Evolutionary conservation across 129 eudicot genomes (phyloP), one percentile per base, ranked within the genome.

Genomic region (Heracleum sosnowskyi): DNA sequence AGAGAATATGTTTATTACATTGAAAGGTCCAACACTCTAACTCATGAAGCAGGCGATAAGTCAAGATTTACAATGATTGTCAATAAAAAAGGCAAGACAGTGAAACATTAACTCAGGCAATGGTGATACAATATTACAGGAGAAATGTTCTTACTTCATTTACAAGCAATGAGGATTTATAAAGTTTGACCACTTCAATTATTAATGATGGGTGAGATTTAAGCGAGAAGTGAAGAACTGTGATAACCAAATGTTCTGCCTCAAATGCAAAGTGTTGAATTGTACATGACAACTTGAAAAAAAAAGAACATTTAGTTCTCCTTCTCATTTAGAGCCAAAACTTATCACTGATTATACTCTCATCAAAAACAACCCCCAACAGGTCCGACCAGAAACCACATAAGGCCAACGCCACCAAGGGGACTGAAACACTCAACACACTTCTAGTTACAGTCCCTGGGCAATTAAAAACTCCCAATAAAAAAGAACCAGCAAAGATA

Each of bases 121-220:
- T 5, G 5, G 5, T 5, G 5, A 2, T 2, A 37, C 5, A 37
- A 2, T 37, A 37, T 37, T 37, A 5, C 5, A 2, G 40, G 40
- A 37, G 40, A 2, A 37, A 37, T 2, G 5, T 37, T 37, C 40
- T 37, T 5, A 37, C 40, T 37, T 37, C 5, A 37, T 37, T 2
- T 37, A 5, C 3, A 37, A 37, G 40, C 40, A 37, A 37, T n/a
- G 5, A 2, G 98, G 97, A 89, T 95, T 93, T 95, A n/a, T n/a
- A n/a, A n/a, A n/a, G n/a, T n/a, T n/a, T n/a, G n/a, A n/a, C n/a
- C n/a, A n/a, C n/a, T n/a, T n/a, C n/a, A n/a, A n/a, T n/a, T 24
- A 24, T 26, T 55, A 22, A 53, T 53, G 28, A 53, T 53, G 28
- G 63, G 29, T 53, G 28, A 22, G 63, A 53, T 53, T 53, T 53